Percentiles rank a stretch among this genome's conserved stretches.
These are phyloP conservation scores for Amanita jacksonii DNA, from an alignment of 768 basidiomycete genomes.

Conservation along the genomic window DNA sequence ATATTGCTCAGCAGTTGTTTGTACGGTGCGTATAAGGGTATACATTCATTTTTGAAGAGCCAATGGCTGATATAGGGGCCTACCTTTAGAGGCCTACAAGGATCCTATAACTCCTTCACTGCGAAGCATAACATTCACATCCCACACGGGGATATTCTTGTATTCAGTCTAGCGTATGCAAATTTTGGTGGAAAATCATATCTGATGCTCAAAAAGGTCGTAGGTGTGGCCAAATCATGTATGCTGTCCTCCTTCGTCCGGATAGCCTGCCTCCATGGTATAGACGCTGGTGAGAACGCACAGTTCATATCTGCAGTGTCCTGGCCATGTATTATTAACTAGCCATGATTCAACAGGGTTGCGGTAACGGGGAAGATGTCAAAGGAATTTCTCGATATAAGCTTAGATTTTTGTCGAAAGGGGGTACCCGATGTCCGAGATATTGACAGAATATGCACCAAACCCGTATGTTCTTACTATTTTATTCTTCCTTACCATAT, in stretches of 20 bases:
- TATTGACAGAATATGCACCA: conserved; percentile 43
- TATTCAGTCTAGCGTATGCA: conserved; percentile 72
- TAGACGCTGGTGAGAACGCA: conserved; percentile 51
- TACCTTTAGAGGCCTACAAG: conserved; percentile 92
- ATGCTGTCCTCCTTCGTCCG: conserved; percentile 65
- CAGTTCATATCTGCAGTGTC: background rate
- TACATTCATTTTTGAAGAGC: background rate
- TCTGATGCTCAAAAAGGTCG: background rate
- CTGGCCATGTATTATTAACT: no score
- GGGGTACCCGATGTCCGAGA: conserved; percentile 43
- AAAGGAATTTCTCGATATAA: conserved; percentile 46
- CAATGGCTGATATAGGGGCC: no score
- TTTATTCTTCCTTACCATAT: no score
- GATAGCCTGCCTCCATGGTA: conserved; percentile 82
- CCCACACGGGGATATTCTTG: conserved; percentile 75
- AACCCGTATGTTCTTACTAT: conserved; percentile 41
- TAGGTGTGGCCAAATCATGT: conserved; percentile 83
- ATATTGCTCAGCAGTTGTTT: conserved; percentile 82
- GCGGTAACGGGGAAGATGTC: conserved; percentile 57
- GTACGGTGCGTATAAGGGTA: conserved; percentile 54
- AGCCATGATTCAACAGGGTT: conserved; percentile 56
- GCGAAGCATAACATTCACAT: conserved; percentile 55
- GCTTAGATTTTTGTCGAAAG: conserved; percentile 48
- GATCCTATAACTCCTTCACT: conserved; percentile 75
- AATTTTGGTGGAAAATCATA: no score